Percentiles rank a stretch among this genome's conserved stretches.
Evolutionary conservation across 768 basidiomycete genomes (phyloP).

Genomic region (Suillus bovinus): DNA sequence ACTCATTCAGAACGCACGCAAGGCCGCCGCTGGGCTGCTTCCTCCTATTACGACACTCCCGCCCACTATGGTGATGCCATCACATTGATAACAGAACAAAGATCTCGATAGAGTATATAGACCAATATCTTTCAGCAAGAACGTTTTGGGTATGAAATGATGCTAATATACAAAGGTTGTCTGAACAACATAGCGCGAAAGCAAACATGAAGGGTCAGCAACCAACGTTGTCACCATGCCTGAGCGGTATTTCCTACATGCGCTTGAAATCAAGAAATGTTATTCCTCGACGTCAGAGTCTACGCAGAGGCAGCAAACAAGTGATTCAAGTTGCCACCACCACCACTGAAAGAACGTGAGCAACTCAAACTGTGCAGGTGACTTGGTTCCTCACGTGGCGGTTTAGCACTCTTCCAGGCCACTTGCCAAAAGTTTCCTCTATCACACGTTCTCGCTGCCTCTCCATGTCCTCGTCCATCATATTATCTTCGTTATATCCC

Average conservation of each 20-base stretch:
- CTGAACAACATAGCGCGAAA: slow-evolving; percentile 17
- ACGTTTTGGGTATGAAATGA: slow-evolving; percentile 4
- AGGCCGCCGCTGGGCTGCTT: slow-evolving; percentile 71
- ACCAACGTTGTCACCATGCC: not conserved
- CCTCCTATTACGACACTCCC: slow-evolving; percentile 88
- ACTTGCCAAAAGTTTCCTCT: slow-evolving; percentile 59
- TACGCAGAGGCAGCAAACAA: slow-evolving; percentile 61
- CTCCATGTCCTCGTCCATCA: slow-evolving; percentile 30
- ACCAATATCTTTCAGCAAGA: slow-evolving; percentile 5
- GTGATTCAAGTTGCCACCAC: slow-evolving; percentile 73
- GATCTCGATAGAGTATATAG: slow-evolving; percentile 3
- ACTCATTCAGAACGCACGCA: slow-evolving; percentile 85
- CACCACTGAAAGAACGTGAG: slow-evolving; percentile 63
- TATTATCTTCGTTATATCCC: slow-evolving; percentile 23
- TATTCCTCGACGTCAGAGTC: slow-evolving; percentile 53
- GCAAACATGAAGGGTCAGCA: slow-evolving; percentile 14
- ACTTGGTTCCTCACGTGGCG: slow-evolving; percentile 51
- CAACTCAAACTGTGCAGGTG: not conserved
- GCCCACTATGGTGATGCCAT: slow-evolving; percentile 83
- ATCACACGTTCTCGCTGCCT: slow-evolving; percentile 44
- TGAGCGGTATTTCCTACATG: not conserved
- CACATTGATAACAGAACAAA: slow-evolving; percentile 22
- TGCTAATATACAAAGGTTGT: slow-evolving; percentile 5
- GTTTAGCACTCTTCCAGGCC: slow-evolving; percentile 72
- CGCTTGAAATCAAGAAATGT: slow-evolving; percentile 1